Percentiles rank a stretch among this genome's conserved stretches.
These are phyloP conservation scores for Leptographium galeiforme DNA, from an alignment of 2,329 filamentous ascomycete species.

Conservation along the genomic window DNA sequence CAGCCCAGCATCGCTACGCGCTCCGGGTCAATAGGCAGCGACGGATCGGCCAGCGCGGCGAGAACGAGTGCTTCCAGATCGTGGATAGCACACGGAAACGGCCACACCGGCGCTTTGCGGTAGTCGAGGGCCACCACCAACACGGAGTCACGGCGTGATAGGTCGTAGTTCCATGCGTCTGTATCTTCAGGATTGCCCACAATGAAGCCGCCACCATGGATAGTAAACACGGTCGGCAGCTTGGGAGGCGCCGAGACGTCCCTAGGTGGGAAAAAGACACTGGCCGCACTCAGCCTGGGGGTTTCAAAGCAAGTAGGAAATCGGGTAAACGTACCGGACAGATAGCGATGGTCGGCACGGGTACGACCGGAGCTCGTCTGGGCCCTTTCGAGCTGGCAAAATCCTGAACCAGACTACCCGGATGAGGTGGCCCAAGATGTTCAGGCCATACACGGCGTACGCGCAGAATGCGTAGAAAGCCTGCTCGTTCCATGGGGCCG, in stretches of 20 bases:
- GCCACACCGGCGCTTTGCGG: constrained; percentile 27
- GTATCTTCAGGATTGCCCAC: constrained; percentile 28
- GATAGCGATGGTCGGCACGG: constrained; percentile 7
- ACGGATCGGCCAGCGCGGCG: constrained; percentile 26
- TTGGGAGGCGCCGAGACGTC: constrained; percentile 17
- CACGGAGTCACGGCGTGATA: constrained; percentile 24
- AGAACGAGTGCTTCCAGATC: constrained; percentile 31
- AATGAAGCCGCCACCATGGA: constrained; percentile 39
- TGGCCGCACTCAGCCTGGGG: constrained; percentile 2
- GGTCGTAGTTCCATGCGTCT: constrained; percentile 31
- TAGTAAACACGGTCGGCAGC: constrained; percentile 31
- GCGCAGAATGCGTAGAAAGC: neutral
- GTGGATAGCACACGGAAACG: constrained; percentile 29
- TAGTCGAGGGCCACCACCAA: constrained; percentile 36
- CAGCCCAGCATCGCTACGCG: constrained; percentile 31
- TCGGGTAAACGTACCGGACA: neutral
- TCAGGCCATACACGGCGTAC: constrained; percentile 1
- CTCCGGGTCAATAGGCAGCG: constrained; percentile 30
- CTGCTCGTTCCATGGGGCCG: neutral
- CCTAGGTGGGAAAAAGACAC: constrained; percentile 26
- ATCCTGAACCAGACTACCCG: neutral
- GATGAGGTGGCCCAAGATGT: neutral
- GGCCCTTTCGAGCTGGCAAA: neutral
- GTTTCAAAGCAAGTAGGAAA: neutral
- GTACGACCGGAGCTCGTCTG: constrained; percentile 12